Evolutionary conservation across 2,329 filamentous ascomycete species (phyloP), one percentile per base, ranked within the genome.

Genomic region (Celoporthe dispersa): DNA sequence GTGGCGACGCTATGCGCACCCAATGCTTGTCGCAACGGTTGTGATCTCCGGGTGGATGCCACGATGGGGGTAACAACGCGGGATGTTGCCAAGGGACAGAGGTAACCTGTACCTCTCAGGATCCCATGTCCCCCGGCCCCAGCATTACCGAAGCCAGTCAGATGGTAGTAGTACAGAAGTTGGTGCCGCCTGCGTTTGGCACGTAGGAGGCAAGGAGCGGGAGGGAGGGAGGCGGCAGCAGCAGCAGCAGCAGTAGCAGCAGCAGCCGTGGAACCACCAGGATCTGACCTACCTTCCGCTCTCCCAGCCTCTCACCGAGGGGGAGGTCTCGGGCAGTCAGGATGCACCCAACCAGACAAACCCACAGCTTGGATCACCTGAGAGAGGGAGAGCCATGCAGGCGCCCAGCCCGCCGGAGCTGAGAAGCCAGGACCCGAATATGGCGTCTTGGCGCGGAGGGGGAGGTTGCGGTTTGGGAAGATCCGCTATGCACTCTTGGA

Each of bases 361-460:
- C 37, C 48, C 37, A 61, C 33, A 53, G 37, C 41, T 35, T 55
- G 59, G 63, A 51, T n/a, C n/a, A 51, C 55, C 63, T 28, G 41
- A 25, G 44, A 48, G 44, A 22, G 37, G 5, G 19, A 48, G 44
- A 48, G 8, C 7, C 53, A 68, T 68, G 64, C 66, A 71, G 28
- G 55, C 22, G 2, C 8, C 44, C 44, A n/a, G 63, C 41, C 63
- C 57, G 39, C 61, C 64, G 67, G 64, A 64, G 39, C 67, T 64
- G 64, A 51, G 68, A 31, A 39, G 31, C n/a, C 65, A 60, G 12
- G 67, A 60, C 63, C 69, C 66, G 69, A 71, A 63, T 25, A 59
- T 61, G 62, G 62, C 51, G 39, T 33, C 69, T 68, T 69, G 67
- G 66, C 69, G 62, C 41, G 69, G 67, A 66, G 57, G 62, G 63